Base-by-base conservation (phyloP, 129 eudicot genomes). In the Flaveria brownii region DNA sequence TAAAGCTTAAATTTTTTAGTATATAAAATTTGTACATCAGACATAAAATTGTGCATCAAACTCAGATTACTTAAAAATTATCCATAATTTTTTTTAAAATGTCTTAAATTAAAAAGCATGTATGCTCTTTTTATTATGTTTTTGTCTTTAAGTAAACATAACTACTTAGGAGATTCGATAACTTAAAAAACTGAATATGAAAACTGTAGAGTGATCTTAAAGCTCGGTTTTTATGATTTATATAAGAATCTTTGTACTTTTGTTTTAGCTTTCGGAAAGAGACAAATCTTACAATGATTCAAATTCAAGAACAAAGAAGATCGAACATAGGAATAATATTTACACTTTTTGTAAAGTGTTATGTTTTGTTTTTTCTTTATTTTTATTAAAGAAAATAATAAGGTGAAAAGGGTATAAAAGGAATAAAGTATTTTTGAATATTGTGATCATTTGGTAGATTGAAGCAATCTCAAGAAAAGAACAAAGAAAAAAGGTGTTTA, bases 301-400 rank as follows among this genome's bases (percentile, higher is more conserved):
- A 80, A 73, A 74, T 74, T 67, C 56, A 80, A 80, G 70, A 80
- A 73, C 78, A 80, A 73, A 73, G 70, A 69, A 56, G 79, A 80
- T 80, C 83, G 74, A 74, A 80, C 69, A 68, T 67, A 80, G 74
- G 84, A 80, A 80, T 80, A 74, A 66, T 67, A 68, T 80, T 30
- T 74, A 67, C 23, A 49, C 84, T 80, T 80, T 80, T 39, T 74
- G 6, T 67, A 80, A 80, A 80, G 79, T 5, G 46, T 52, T 74
- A 47, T 45, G 67, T 15, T 22, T 56, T 74, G 52, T 80, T 74
- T 67, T 80, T 74, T 55, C 57, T 65, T 71, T 43, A 39, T 66
- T 78, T 80, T 14, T 68, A 43, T 64, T 51, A 30, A 42, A 68
- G 47, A 52, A 39, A 56, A 65, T 72, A 65, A 57, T 63, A 80